Conservation (phyloP, 148 eudicot species). For the Rhododendron mucronatum region DNA sequence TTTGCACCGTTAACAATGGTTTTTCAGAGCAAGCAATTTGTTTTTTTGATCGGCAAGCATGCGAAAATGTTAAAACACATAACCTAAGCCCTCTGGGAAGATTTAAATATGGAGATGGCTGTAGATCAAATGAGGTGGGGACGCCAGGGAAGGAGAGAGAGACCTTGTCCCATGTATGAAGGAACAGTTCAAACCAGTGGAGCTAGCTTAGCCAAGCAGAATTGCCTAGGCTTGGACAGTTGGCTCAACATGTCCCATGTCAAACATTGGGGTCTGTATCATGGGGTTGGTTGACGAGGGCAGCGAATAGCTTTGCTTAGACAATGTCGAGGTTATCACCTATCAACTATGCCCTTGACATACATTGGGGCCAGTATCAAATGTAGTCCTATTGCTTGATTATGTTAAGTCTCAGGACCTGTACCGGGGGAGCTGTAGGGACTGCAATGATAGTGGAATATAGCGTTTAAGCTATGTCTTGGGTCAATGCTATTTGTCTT, state of each 20-base stretch:
- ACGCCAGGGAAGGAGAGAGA: neutral
- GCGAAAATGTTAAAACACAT: neutral
- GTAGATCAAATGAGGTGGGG: neutral
- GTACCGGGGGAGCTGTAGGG: neutral
- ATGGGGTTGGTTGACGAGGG: neutral
- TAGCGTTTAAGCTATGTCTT: neutral
- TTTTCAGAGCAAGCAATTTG: neutral
- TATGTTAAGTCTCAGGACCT: neutral
- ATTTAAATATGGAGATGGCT: neutral
- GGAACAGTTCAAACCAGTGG: neutral
- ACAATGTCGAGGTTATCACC: neutral
- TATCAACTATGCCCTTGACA: neutral
- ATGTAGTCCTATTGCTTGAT: neutral
- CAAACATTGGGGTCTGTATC: neutral
- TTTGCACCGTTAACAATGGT: neutral
- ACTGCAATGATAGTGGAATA: neutral
- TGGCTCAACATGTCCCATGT: neutral
- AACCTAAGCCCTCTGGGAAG: neutral
- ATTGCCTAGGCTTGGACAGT: neutral
- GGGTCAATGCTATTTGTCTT: neutral
- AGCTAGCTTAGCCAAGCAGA: neutral
- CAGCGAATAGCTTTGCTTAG: neutral
- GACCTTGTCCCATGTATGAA: neutral
- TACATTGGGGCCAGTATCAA: neutral
- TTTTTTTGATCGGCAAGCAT: no score